A percentile compares a stretch with the other conserved stretches of the same genome.
Conservation (phyloP, 495 filamentous ascomycete species). For the Podospora pseudopauciseta region DNA sequence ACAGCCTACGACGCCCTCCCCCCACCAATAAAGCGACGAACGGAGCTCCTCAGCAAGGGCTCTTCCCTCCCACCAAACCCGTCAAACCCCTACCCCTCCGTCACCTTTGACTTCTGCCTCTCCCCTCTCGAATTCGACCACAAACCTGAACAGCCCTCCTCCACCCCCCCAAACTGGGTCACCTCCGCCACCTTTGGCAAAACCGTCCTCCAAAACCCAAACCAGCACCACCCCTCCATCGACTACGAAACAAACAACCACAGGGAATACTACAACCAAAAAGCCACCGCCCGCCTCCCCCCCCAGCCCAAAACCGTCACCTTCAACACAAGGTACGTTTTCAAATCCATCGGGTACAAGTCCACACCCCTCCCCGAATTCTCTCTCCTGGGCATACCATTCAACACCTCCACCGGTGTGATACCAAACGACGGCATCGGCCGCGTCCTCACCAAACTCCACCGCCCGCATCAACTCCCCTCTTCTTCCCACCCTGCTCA, state of each 20-base stretch:
- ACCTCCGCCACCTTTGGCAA: background rate
- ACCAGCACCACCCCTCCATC: conserved; percentile 51
- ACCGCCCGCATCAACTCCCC: background rate
- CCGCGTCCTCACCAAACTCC: conserved; percentile 46
- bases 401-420: conserved; percentile 66
- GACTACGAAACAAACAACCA: conserved; percentile 62
- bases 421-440: conserved; percentile 84
- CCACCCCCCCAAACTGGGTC: conserved; percentile 39
- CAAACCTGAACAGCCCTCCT: conserved; percentile 65
- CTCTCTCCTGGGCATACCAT: conserved; percentile 70
- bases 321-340: conserved; percentile 45
- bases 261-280: conserved; percentile 44
- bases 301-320: conserved; percentile 41
- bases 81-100: conserved; percentile 27
- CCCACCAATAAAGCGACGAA: conserved; percentile 68
- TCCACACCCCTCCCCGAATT: conserved; percentile 74
- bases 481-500: background rate
- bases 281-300: conserved; percentile 52
- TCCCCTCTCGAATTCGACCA: conserved; percentile 65
- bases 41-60: conserved; percentile 74
- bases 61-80: conserved; percentile 31
- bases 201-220: background rate
- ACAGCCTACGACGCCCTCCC: conserved; percentile 50
- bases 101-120: conserved; percentile 3
- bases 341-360: conserved; percentile 91